phyloP scores from a whole-genome alignment of 2,329 filamentous ascomycete species.

The Exophiala lecanii-corni region DNA sequence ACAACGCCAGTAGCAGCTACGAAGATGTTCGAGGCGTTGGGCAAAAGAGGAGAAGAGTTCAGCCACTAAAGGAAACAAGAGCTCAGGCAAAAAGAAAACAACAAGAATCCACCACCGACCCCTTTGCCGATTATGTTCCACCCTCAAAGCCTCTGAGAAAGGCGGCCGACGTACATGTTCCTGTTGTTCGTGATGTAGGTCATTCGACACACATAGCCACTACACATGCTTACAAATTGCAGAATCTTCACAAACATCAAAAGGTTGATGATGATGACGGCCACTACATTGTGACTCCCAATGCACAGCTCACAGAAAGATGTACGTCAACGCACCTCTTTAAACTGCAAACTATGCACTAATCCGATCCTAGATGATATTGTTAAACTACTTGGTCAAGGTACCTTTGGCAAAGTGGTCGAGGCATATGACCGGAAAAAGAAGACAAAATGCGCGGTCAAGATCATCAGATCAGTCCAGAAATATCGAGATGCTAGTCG shows the following conservation, averaged over 20 bases:
- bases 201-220: neutral
- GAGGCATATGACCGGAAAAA: conserved; percentile 77
- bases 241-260: conserved; percentile 51
- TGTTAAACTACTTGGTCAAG: conserved; percentile 83
- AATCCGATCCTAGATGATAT: conserved; percentile 66
- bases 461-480: conserved; percentile 96
- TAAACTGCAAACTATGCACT: conserved; percentile 7
- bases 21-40: conserved; percentile 62
- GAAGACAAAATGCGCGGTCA: conserved; percentile 82
- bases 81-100: conserved; percentile 78
- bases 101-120: conserved; percentile 64
- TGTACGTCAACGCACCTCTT: conserved; percentile 57
- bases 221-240: conserved; percentile 9
- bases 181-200: conserved; percentile 57
- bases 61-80: conserved; percentile 71
- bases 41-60: conserved; percentile 79
- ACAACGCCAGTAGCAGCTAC: conserved; percentile 52
- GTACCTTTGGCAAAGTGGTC: conserved; percentile 97
- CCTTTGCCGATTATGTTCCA: conserved; percentile 74
- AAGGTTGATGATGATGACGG: conserved; percentile 96
- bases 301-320: conserved; percentile 79
- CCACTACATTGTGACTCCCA: conserved; percentile 89
- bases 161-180: conserved; percentile 69
- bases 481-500: conserved; percentile 95
- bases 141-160: conserved; percentile 87